Evolutionary conservation across 1,139 yeast genomes (phyloP), one percentile per base, ranked within the genome.

Genomic region (Magnusiomyces paraingens): DNA sequence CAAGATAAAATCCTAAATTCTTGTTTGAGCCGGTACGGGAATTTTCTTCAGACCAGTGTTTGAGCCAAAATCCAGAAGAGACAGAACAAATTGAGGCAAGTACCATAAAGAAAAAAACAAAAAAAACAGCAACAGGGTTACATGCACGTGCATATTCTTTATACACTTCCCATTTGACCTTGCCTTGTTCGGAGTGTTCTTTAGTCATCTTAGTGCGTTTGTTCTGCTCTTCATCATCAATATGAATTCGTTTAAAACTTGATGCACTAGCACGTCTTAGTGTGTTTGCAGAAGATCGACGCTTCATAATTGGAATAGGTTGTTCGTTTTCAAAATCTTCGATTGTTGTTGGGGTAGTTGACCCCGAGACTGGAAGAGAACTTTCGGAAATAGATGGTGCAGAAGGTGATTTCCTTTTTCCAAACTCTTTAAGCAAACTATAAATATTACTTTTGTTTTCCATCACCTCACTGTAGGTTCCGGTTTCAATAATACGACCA

Each of bases 31-130:
- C 94, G 47, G 73, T 68, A 48, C 70, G 73, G 3, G 90, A 78
- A 66, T 93, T 93, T 40, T 86, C 81, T 67, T 93, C 99, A 10
- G 98, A 89, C 99, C 99, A 94, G 68, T 89, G 91, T 68, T 93
- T 93, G 65, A 93, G 80, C 99, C 99, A 93, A 52, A 93, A 79
- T 66, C 84, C 89, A 47, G 91, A 78, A 50, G 73, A 69, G 47
- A 83, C 87, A 55, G 82, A 79, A 48, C 86, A 68, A 20, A 79
- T 72, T 78, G 83, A 86, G 0, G 90, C 77, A 5, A 73, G 50
- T 20, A 84, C 64, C 46, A 70, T 57, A 52, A 71, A 60, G 12
- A 68, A 54, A 55, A 88, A 65, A 65, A 84, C 83, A 2, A 83
- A 61, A 0, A 74, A 41, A 17, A 91, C 96, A 60, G 82, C 82